These are phyloP conservation scores for Ceratocystis harringtonii DNA, from an alignment of 2,329 filamentous ascomycete species.

Conservation along the genomic window DNA sequence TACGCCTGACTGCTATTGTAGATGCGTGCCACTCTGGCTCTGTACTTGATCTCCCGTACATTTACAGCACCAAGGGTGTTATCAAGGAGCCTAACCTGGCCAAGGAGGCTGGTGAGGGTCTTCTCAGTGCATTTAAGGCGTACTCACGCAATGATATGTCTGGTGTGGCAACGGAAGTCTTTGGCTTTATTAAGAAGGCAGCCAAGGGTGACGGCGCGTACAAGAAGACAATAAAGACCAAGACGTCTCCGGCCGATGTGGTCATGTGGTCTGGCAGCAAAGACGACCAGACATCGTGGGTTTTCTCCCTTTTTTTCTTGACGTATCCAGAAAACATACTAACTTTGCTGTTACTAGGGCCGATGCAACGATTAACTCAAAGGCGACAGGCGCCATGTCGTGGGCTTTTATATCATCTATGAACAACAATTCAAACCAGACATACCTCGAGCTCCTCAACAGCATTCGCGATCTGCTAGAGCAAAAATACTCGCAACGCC, in stretches of 20 bases:
- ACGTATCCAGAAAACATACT: background rate
- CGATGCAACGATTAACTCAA: constrained; percentile 72
- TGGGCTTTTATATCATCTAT: constrained; percentile 89
- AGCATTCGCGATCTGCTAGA: constrained; percentile 82
- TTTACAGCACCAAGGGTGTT: constrained; percentile 66
- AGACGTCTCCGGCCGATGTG: constrained; percentile 88
- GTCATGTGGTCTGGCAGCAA: constrained; percentile 98
- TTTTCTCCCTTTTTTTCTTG: constrained; percentile 12
- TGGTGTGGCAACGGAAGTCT: constrained; percentile 64
- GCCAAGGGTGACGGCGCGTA: constrained; percentile 58
- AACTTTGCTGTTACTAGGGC: constrained; percentile 37
- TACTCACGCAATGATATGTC: constrained; percentile 75
- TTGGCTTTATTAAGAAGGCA: constrained; percentile 62
- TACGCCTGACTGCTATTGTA: constrained; percentile 70
- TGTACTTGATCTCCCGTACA: constrained; percentile 61
- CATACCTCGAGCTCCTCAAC: constrained; percentile 89
- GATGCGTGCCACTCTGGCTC: constrained; percentile 71
- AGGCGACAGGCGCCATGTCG: constrained; percentile 96
- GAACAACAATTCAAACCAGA: constrained; percentile 87
- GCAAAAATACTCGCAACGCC: constrained; percentile 83
- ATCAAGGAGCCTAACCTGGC: constrained; percentile 70
- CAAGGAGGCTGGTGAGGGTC: constrained; percentile 60
- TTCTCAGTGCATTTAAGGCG: constrained; percentile 56
- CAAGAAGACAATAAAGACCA: constrained; percentile 65
- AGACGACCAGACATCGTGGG: constrained; percentile 74